phyloP scores from a whole-genome alignment of 2,329 filamentous ascomycete species.

The Paracamarosporium sp. region DNA sequence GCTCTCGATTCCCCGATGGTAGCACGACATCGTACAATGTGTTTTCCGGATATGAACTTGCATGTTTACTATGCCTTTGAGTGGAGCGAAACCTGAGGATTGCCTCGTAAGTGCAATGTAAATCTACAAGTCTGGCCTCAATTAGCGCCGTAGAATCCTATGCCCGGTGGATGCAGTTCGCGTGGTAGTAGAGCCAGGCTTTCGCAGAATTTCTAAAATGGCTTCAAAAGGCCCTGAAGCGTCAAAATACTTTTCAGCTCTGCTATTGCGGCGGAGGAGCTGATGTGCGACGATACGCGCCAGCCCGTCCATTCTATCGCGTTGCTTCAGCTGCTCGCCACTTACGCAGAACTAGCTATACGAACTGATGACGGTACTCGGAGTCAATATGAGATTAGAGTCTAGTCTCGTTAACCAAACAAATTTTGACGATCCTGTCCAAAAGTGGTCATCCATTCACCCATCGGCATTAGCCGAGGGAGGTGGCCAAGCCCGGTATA shows the following conservation, averaged over 20 bases:
- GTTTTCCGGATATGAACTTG: neutral
- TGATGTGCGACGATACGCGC: neutral
- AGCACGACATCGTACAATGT: neutral
- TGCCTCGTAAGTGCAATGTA: neutral
- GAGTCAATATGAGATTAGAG: conserved; percentile 3
- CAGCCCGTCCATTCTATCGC: neutral
- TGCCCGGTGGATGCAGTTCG: neutral
- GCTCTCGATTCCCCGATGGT: neutral
- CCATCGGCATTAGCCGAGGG: conserved; percentile 4
- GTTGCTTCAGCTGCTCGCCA: neutral
- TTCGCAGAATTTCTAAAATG: neutral
- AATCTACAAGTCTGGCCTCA: neutral
- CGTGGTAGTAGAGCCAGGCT: neutral
- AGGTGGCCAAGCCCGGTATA: conserved; percentile 1
- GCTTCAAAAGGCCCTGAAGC: neutral
- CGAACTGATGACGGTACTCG: neutral
- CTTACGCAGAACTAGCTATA: neutral
- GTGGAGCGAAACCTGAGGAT: neutral
- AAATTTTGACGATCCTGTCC: neutral
- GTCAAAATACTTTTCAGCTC: neutral
- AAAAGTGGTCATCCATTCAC: conserved; percentile 1
- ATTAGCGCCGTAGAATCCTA: neutral
- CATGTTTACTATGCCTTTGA: neutral
- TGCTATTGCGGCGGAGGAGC: neutral
- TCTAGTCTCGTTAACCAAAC: neutral